Percentiles rank a stretch among this genome's conserved stretches.
phyloP scores from a whole-genome alignment of 345 rosid species.

The Aquilaria malaccensis region DNA sequence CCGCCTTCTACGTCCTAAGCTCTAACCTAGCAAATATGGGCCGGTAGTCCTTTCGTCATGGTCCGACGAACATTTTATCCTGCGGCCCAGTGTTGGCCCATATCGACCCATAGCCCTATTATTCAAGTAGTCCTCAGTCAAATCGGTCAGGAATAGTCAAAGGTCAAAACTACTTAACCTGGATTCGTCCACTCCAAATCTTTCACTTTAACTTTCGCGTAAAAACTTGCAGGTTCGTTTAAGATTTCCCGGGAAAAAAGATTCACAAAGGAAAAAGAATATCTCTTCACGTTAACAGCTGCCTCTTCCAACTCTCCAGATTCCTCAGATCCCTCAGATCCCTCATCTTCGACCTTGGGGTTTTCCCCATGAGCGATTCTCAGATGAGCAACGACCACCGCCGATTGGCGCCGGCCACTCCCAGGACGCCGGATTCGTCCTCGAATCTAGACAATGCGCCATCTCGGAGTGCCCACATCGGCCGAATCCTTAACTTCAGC shows the following conservation, averaged over 20 bases:
- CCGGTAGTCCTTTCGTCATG: too few species aligned
- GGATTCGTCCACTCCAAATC: conserved; percentile 2
- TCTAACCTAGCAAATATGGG: too few species aligned
- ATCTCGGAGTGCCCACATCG: conserved; percentile 37
- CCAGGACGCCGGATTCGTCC: conserved; percentile 41
- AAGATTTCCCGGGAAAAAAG: background rate
- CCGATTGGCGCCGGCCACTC: conserved; percentile 16
- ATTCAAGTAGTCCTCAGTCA: too few species aligned
- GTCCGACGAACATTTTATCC: too few species aligned
- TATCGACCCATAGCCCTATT: too few species aligned
- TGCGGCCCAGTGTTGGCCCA: background rate
- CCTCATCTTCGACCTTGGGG: conserved; percentile 16
- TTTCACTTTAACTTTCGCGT: background rate
- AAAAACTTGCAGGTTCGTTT: background rate
- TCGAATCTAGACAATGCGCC: conserved; percentile 33
- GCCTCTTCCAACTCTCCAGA: too few species aligned
- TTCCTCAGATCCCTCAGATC: conserved; percentile 1
- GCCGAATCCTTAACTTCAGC: conserved; percentile 64
- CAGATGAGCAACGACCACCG: conserved; percentile 4
- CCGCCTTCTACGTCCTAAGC: too few species aligned
- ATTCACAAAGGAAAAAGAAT: background rate
- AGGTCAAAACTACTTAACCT: background rate
- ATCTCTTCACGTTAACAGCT: conserved; percentile 1
- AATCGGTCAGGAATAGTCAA: too few species aligned
- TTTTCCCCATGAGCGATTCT: conserved; percentile 32